Evolutionary conservation across 2,329 filamentous ascomycete genomes (phyloP), one percentile per base, ranked within the genome.

Genomic region (Penicillium frequentans): DNA sequence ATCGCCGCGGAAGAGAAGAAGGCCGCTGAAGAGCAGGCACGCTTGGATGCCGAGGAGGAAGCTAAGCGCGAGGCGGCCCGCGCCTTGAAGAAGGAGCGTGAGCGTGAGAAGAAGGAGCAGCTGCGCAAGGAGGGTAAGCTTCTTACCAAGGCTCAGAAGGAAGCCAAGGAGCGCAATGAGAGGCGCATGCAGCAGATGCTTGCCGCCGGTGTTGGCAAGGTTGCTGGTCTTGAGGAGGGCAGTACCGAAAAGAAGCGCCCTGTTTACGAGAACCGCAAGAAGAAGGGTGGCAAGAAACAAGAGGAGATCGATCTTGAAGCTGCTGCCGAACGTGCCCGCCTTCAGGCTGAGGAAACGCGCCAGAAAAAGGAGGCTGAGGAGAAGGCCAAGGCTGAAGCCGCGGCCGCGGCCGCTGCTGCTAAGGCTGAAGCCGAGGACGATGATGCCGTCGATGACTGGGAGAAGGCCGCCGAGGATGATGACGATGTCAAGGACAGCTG

Each of bases 401-500:
- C 91, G 62, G 82, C 81, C 7, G 80, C 27, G 27, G 27, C 27
- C 29, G 29, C 85, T 65, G 84, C 86, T 57, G 84, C 84, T 82
- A 45, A 59, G 60, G 33, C 59, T 42, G n/a, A 35, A 14, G 39
- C 19, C 54, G 86, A 85, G 66, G 86, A 84, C 7, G 72, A 68
- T 19, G 89, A 82, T 37, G 60, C 58, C 23, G 72, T 82, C 19
- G 84, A 96, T 35, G 92, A 96, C 74, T 96, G 93, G 93, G 91
- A 97, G 75, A 86, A 87, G 29, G 88, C 90, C 49, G 90, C 90
- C 48, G 85, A 84, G 11, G 85, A 90, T 11, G 86, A 90, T 26
- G 87, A 89, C 16, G 88, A 89, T 58, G 83, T 96, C 69, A 97
- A 97, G 77, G 93, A 97, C 64, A 93, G 89, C 79, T 98, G 93